Evolutionary conservation across 192 early-diverging fungal species (phyloP).

Genomic region (Coemansia sp.): DNA sequence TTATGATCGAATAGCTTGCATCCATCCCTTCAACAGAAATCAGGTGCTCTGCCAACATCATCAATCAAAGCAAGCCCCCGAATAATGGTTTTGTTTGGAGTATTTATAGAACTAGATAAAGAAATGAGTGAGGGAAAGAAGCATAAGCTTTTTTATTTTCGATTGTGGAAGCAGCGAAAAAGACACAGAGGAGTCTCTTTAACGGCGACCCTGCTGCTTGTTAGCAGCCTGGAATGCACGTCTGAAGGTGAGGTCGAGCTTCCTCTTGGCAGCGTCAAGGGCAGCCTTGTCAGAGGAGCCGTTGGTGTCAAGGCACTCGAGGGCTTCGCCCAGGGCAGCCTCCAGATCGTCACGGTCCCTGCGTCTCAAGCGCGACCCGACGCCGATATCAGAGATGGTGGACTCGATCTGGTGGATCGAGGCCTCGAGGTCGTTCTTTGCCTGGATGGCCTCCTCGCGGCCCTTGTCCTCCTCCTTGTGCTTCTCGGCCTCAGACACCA

Average conservation of each 20-base stretch:
- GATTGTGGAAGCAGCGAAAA: neutral
- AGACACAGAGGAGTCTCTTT: neutral
- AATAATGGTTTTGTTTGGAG: no score
- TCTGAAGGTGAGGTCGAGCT: slow-evolving; percentile 69
- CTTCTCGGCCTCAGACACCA: slow-evolving; percentile 89
- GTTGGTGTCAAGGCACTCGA: slow-evolving; percentile 69
- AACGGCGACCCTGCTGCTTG: slow-evolving; percentile 36
- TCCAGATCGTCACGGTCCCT: slow-evolving; percentile 71
- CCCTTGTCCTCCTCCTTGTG: slow-evolving; percentile 76
- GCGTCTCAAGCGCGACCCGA: slow-evolving; percentile 70
- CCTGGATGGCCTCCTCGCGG: slow-evolving; percentile 71
- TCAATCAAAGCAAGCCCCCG: no score
- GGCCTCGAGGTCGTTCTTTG: slow-evolving; percentile 79
- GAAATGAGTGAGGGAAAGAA: neutral
- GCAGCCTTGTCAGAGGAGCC: slow-evolving; percentile 60
- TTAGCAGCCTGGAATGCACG: slow-evolving; percentile 57
- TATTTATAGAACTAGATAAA: slow-evolving; percentile 1
- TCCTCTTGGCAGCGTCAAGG: slow-evolving; percentile 66
- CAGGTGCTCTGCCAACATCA: no score
- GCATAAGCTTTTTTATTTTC: slow-evolving; percentile 5
- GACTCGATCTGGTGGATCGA: slow-evolving; percentile 73
- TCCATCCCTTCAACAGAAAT: no score
- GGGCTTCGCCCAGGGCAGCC: slow-evolving; percentile 73
- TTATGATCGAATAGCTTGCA: no score
- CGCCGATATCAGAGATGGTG: slow-evolving; percentile 68